A percentile compares a stretch with the other conserved stretches of the same genome.
Evolutionary conservation across 2,329 filamentous ascomycete genomes (phyloP).

Genomic region (Neopestalotiopsis sp.): DNA sequence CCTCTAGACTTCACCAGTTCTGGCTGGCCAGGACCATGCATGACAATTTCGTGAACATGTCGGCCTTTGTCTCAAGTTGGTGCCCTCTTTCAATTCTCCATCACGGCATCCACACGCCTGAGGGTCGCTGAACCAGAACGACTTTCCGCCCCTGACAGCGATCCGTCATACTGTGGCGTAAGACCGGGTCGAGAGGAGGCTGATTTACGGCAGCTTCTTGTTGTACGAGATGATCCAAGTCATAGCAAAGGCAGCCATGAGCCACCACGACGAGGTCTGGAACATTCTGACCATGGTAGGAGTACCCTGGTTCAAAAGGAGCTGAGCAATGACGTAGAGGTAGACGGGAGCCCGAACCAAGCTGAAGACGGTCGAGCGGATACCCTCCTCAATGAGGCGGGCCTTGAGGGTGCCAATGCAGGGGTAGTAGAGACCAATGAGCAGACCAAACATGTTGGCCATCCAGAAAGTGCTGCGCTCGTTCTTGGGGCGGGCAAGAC

Average conservation of each 20-base stretch:
- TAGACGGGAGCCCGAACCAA: constrained; percentile 60
- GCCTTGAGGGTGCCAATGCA: constrained; percentile 59
- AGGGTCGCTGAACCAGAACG: no score
- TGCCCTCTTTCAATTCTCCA: no score
- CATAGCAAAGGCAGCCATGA: constrained; percentile 32
- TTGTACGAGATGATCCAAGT: constrained; percentile 33
- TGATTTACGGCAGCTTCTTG: constrained; percentile 30
- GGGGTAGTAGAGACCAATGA: constrained; percentile 64
- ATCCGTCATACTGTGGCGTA: no score
- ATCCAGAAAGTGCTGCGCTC: constrained; percentile 57
- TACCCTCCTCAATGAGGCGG: constrained; percentile 50
- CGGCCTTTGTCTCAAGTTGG: no score
- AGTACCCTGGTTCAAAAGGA: constrained; percentile 49
- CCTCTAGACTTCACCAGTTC: not conserved
- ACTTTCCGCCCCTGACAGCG: no score
- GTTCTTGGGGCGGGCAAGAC: constrained; percentile 42
- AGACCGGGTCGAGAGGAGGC: no score
- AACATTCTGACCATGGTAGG: constrained; percentile 31
- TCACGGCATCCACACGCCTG: no score
- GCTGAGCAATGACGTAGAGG: constrained; percentile 45
- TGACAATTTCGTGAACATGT: no score
- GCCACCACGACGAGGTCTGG: constrained; percentile 32
- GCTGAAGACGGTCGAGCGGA: constrained; percentile 60
- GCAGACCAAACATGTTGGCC: constrained; percentile 63
- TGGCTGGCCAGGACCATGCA: no score